Evolutionary conservation across 768 basidiomycete species (phyloP), one percentile per base, ranked within the genome.

Genomic region (Wakefieldia striispora): DNA sequence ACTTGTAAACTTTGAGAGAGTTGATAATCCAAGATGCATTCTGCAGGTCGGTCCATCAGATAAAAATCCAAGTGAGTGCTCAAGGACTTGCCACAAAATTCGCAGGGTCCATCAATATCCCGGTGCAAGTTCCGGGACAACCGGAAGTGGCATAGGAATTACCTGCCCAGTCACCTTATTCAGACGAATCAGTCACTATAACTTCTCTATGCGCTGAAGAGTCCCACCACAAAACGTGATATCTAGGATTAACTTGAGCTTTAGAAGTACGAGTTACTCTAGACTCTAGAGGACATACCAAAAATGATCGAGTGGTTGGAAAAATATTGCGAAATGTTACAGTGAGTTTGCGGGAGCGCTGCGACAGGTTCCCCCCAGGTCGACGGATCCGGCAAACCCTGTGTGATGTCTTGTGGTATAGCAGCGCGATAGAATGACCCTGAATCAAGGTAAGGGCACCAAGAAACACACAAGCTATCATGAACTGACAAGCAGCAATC

Each of bases 351-450:
- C 21, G 73, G 71, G 13, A 91, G 75, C 12, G 66, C 67, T 1
- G 89, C 89, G 12, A 79, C 82, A 4, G 88, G 88, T 20, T 63
- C 54, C 2, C 85, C 85, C 89, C 89, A 91, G 31, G 68, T 73
- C 3, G 78, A 73, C 4, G 88, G 88, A 57, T 82, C 67, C 2
- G 89, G 89, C 19, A 70, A 71, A 14, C 84, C 84, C 10, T 74
- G 63, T 0, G 67, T 59, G 39, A 91, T 82, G 61, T 91, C 88
- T 45, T 71, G 63, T 8, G 88, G 89, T 31, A 91, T 74, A 10
- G 88, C 82, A 24, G 82, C 81, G 29, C 89, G 84, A 64, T 88
- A 91, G 64, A 91, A 91, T 6, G 84, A 89, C 85, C 85, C 88
- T 91, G 56, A 31, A 26, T 9, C 17, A 45, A 51, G 43, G 41